Evolutionary conservation across 1,284 basidiomycete genomes (phyloP).

Genomic region (Puccinia novopanici): DNA sequence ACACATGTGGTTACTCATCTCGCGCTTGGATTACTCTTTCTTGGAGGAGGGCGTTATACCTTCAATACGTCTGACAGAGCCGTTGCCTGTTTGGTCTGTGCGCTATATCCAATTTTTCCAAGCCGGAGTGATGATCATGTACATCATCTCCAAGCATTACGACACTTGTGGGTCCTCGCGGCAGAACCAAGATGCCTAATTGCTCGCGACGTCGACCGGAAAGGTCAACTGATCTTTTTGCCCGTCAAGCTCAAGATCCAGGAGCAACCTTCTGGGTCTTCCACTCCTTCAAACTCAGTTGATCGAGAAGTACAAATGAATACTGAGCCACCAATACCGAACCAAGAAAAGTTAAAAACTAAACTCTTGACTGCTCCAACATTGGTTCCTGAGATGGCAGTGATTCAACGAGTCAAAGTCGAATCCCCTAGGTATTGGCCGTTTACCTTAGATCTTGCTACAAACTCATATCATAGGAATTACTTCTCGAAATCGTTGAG

Average conservation of each 20-base stretch:
- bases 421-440: constrained; percentile 95
- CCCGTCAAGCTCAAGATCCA: constrained; percentile 80
- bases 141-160: constrained; percentile 84
- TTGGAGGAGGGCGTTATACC: constrained; percentile 89
- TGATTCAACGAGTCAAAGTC: constrained; percentile 74
- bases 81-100: constrained; percentile 81
- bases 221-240: constrained; percentile 78
- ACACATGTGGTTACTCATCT: constrained; percentile 88
- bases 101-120: constrained; percentile 88
- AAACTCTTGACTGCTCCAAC: constrained; percentile 85
- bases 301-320: constrained; percentile 25
- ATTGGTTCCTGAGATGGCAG: constrained; percentile 81
- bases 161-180: constrained; percentile 94
- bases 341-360: constrained; percentile 14
- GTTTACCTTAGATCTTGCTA: constrained; percentile 74
- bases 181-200: constrained; percentile 89
- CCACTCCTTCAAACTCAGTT: constrained; percentile 24
- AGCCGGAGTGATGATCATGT: constrained; percentile 80
- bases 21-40: constrained; percentile 87
- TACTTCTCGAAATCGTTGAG: constrained; percentile 75
- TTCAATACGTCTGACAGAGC: constrained; percentile 87
- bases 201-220: constrained; percentile 82
- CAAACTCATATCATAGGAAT: constrained; percentile 68
- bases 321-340: constrained; percentile 26
- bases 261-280: constrained; percentile 62